Base-by-base conservation (phyloP, 2,329 filamentous ascomycete species). In the Raffaelea deltoideospora region DNA sequence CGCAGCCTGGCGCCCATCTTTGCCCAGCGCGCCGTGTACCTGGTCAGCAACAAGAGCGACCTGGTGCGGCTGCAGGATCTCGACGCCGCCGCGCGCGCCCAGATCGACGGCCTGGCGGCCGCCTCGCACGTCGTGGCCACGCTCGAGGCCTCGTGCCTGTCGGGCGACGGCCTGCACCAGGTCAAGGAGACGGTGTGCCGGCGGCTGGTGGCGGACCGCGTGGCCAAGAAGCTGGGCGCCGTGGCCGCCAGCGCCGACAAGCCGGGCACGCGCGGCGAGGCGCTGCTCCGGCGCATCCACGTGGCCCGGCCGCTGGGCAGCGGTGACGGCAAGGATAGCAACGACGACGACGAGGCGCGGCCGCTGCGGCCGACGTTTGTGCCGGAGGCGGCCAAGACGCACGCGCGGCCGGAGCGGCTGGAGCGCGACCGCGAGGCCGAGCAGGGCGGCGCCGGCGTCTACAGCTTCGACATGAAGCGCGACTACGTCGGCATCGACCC, bases 31-130 rank as follows among this genome's bases (percentile, higher is more conserved):
- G 72, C 96, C 34, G 88, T 96, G 31, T 96, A 94, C 56, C 72
- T 98, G 40, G 84, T 96, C 39, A 72, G 96, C 61, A 98, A 98
- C 77, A 98, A 98, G 70, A 95, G 95, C 48, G 90, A 98, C 57
- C 74, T 96, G 41, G 75, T 79, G 53, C 74, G 77, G 41, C 86
- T 87, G 2, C 85, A 94, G 52, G 86, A 96, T 53, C 64, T 98
- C 27, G 81, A 90, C 45, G 63, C 74, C 7, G 82, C 83, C 48
- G 76, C 79, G 19, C 80, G 88, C 54, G 72, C 76, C 38, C 39
- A 45, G 35, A 37, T 46, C 15, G 47, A 48, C 27, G 35, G 36
- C 14, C 43, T 47, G 18, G 43, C 42, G 8, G 29, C 39, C 31
- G 40, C 42, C 13, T 74, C 82, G 33, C 81, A 81, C 37, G 87